Base-by-base conservation (phyloP, 2,329 filamentous ascomycete species). In the Ascochyta clinopodiicola region DNA sequence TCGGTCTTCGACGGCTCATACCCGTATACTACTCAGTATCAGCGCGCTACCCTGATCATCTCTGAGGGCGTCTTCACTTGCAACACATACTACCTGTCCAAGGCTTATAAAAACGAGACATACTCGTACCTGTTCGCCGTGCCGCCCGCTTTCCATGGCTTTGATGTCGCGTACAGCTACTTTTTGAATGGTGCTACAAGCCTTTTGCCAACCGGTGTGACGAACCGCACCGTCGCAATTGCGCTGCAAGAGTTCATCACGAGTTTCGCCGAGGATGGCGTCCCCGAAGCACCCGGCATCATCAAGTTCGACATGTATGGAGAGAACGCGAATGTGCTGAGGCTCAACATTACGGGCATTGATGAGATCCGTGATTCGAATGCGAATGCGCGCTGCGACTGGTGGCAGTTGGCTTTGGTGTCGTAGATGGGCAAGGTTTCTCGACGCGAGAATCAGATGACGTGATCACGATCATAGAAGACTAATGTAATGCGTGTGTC, bases 121-220 rank as follows among this genome's bases (percentile, higher is more conserved):
- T 82, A 81, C 66, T 75, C 75, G 2, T 86, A 86, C 71, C 69
- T 80, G 22, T 86, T 86, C 63, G 74, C 78, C 21, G 76, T 84
- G 1, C 79, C 80, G 0, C 83, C 83, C 0, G 82, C 77, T 7
- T 73, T 83, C 32, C 84, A 87, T 63, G 82, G 79, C 17, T 68
- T 77, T 45, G 84, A 86, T 60, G 61, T 84, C 4, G 56, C 76
- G 0, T 85, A 83, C 60, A 83, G 81, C 0, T 85, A 81, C 70
- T 86, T 79, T 71, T 78, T 80, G 37, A 76, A 72, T 24, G 72
- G 70, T 4, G 61, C 61, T 15, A 37, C 51, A 4, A 47, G 46
- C 19, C 29, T 54, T 8, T 38, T 44, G 34, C 62, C 62, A 2
- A 40, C 54, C 1, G 52, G 44, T 36, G 68, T 72, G 10, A 45